Conservation (phyloP, 768 basidiomycete species). For the Kwoniella botswanensis region DNA sequence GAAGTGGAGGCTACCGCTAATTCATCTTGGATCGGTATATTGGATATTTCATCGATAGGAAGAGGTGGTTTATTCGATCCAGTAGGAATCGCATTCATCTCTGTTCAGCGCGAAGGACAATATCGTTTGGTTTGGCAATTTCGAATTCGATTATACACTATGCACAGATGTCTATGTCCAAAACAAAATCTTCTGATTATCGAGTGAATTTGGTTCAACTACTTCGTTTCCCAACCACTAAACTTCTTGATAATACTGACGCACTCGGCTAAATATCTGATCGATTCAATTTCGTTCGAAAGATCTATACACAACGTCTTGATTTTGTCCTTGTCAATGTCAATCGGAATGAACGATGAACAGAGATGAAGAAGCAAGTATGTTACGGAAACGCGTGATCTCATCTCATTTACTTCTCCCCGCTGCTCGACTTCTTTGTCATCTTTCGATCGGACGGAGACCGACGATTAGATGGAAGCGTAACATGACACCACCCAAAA, state of each 20-base stretch:
- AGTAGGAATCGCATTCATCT: not conserved
- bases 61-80: constrained; percentile 1
- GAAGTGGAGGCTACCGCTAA: not conserved
- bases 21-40: constrained; percentile 18
- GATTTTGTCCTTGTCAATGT: not conserved
- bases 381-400: not conserved
- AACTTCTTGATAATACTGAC: no score
- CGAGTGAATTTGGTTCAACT: no score
- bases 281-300: no score
- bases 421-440: not conserved
- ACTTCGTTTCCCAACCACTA: no score
- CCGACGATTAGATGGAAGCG: not conserved
- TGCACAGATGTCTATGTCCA: no score
- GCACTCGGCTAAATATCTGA: no score
- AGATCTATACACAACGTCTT: no score
- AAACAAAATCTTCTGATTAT: no score
- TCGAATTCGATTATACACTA: no score
- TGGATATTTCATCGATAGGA: constrained; percentile 5
- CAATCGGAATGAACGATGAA: not conserved
- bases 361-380: not conserved
- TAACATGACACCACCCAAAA: not conserved
- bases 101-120: no score
- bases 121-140: no score
- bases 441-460: not conserved
- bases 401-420: not conserved